Percentiles rank a stretch among this genome's conserved stretches.
Evolutionary conservation across 148 eudicot genomes (phyloP).

Genomic region (Rhododendron williamsianum): DNA sequence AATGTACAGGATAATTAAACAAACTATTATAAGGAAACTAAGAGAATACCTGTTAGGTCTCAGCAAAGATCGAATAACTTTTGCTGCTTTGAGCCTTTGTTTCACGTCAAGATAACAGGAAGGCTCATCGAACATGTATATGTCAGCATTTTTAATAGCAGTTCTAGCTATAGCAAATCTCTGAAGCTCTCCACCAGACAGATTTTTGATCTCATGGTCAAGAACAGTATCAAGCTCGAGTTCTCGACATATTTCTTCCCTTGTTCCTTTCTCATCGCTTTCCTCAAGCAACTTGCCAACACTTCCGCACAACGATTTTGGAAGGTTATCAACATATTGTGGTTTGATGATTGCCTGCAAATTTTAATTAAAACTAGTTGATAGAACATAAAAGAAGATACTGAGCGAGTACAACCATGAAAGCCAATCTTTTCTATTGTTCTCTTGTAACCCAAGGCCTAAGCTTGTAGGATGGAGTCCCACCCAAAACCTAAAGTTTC

Average conservation of each 20-base stretch:
- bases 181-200: slow-evolving; percentile 95
- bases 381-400: background rate
- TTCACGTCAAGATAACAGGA: slow-evolving; percentile 94
- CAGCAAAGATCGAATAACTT: slow-evolving; percentile 81
- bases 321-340: slow-evolving; percentile 90
- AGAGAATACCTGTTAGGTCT: slow-evolving; percentile 63
- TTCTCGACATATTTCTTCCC: slow-evolving; percentile 43
- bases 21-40: slow-evolving; percentile 7
- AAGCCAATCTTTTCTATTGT: background rate
- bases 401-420: background rate
- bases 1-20: background rate
- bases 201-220: slow-evolving; percentile 51
- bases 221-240: background rate
- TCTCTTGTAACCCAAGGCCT: background rate
- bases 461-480: background rate
- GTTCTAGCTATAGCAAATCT: slow-evolving; percentile 91
- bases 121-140: slow-evolving; percentile 95
- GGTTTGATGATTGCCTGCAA: slow-evolving; percentile 85
- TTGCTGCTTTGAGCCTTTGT: slow-evolving; percentile 94
- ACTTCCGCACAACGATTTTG: slow-evolving; percentile 81
- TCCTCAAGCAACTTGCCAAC: slow-evolving; percentile 63
- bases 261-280: slow-evolving; percentile 49
- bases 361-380: background rate
- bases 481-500: background rate
- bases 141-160: slow-evolving; percentile 71